These are phyloP conservation scores for Backusella australiensis DNA, from an alignment of 192 early-diverging fungal species.

Conservation along the genomic window DNA sequence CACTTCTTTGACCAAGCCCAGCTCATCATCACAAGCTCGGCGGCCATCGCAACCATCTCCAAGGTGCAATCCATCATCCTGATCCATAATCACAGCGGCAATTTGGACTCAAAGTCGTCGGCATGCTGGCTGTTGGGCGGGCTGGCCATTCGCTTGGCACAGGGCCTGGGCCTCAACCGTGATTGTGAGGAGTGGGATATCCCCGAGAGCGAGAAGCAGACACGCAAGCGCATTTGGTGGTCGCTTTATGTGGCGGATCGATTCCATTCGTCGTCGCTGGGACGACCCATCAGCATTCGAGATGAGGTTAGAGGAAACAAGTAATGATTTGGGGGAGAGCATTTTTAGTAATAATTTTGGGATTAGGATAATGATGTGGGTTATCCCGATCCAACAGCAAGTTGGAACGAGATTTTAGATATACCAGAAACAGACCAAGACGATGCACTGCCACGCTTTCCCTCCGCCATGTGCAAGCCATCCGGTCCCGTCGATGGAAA, in stretches of 20 bases:
- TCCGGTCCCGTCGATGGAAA: neutral
- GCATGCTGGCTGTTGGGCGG: slow-evolving; percentile 31
- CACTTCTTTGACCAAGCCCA: slow-evolving; percentile 31
- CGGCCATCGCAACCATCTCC: slow-evolving; percentile 22
- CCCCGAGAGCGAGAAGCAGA: slow-evolving; percentile 54
- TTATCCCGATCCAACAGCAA: slow-evolving; percentile 26
- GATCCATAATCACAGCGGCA: slow-evolving; percentile 34
- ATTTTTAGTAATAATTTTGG: neutral
- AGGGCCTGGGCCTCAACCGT: slow-evolving; percentile 74
- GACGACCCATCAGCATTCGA: slow-evolving; percentile 53
- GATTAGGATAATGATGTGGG: slow-evolving; percentile 31
- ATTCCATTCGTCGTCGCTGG: slow-evolving; percentile 63
- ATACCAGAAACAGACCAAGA: slow-evolving; percentile 12
- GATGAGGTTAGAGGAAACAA: slow-evolving; percentile 20
- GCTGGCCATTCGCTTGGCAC: slow-evolving; percentile 40
- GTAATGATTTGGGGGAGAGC: no score
- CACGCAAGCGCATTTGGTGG: slow-evolving; percentile 79
- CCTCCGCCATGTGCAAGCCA: slow-evolving; percentile 22
- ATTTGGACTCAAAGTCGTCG: slow-evolving; percentile 31
- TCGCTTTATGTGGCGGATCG: slow-evolving; percentile 67
- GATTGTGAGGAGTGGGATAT: slow-evolving; percentile 58
- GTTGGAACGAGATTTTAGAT: slow-evolving; percentile 32
- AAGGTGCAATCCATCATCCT: slow-evolving; percentile 35
- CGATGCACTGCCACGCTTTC: slow-evolving; percentile 15
- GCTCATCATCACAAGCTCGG: slow-evolving; percentile 8